A percentile compares a stretch with the other conserved stretches of the same genome.
These are phyloP conservation scores for Colletotrichum eremochloae DNA, from an alignment of 2,329 filamentous ascomycete species.

Conservation along the genomic window DNA sequence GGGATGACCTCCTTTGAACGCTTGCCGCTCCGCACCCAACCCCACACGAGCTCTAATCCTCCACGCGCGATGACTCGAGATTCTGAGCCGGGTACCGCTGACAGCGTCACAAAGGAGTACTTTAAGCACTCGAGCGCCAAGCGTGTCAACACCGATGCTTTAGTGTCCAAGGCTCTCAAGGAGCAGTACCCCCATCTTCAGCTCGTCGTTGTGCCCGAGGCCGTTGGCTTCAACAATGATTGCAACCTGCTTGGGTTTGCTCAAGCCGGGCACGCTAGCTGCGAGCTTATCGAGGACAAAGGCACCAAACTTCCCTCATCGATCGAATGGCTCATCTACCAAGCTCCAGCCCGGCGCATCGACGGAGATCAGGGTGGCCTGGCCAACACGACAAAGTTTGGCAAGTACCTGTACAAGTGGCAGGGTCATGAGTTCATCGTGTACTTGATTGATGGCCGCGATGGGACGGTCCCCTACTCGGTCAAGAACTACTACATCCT, in stretches of 20 bases:
- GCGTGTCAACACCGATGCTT: slow-evolving; percentile 58
- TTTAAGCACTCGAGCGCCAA: slow-evolving; percentile 57
- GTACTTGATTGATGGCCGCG: slow-evolving; percentile 58
- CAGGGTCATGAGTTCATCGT: slow-evolving; percentile 57
- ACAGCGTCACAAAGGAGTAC: slow-evolving; percentile 48
- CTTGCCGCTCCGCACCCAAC: neutral
- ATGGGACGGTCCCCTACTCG: slow-evolving; percentile 52
- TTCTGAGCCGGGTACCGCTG: slow-evolving; percentile 12
- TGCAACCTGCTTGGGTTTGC: slow-evolving; percentile 60
- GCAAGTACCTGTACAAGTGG: slow-evolving; percentile 60
- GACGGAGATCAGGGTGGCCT: slow-evolving; percentile 55
- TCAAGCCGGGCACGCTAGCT: slow-evolving; percentile 53
- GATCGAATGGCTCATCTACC: slow-evolving; percentile 55
- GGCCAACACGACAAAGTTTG: slow-evolving; percentile 51
- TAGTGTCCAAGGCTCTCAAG: slow-evolving; percentile 57
- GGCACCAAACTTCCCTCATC: slow-evolving; percentile 50
- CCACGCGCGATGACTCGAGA: neutral
- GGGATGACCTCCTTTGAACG: neutral
- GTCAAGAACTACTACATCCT: slow-evolving; percentile 57
- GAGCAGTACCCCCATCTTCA: slow-evolving; percentile 59
- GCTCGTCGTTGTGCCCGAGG: slow-evolving; percentile 54
- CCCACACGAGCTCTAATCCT: neutral
- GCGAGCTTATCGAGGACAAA: slow-evolving; percentile 48
- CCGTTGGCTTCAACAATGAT: slow-evolving; percentile 22
- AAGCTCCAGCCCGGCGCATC: slow-evolving; percentile 57